Base-by-base conservation (phyloP, 2,329 filamentous ascomycete genomes). In the Nemania sp. region DNA sequence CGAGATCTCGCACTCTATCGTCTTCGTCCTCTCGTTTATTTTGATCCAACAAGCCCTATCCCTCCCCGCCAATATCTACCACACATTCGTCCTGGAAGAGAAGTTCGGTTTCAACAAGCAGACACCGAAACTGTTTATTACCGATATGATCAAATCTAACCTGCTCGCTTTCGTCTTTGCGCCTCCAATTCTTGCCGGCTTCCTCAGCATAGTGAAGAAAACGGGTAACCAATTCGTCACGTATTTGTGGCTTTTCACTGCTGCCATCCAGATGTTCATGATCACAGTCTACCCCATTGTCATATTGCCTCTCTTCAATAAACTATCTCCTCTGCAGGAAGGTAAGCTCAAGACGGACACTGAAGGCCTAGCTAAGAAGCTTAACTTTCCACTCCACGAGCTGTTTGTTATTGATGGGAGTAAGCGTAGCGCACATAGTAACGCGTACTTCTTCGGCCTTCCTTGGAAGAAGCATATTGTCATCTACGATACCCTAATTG, bases 401-500 rank as follows among this genome's bases (percentile, higher is more conserved):
- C 87, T 99, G 52, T 93, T 97, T 78, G 94, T 98, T 77, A 99
- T 99, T 76, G 93, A 97, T 78, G 93, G 93, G 57, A 94, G 92
- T 83, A 95, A 95, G 85, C 88, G 93, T 74, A 93, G 91, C 78
- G 92, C 92, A 26, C 93, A 97, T 82, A 94, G 91, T 82, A 97
- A 97, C 77, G 93, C 93, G 22, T 97, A 97, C 82, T 99, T 99
- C 84, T 98, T 97, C 76, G 96, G 96, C 68, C 88, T 99, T 64
- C 96, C 96, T 49, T 99, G 95, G 94, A 98, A 98, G 88, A 98
- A 98, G 88, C 97, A 98, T 85, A 99, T 99, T 84, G 96, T 99
- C 77, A 97, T 99, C 78, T 99, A 97, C 80, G 96, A 99, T 79
- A 99, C 97, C 5, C 83, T 99, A 71, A 94, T 99, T 70, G 95